Evolutionary conservation across 148 eudicot species (phyloP).

Genomic region (Rhododendron simsii): DNA sequence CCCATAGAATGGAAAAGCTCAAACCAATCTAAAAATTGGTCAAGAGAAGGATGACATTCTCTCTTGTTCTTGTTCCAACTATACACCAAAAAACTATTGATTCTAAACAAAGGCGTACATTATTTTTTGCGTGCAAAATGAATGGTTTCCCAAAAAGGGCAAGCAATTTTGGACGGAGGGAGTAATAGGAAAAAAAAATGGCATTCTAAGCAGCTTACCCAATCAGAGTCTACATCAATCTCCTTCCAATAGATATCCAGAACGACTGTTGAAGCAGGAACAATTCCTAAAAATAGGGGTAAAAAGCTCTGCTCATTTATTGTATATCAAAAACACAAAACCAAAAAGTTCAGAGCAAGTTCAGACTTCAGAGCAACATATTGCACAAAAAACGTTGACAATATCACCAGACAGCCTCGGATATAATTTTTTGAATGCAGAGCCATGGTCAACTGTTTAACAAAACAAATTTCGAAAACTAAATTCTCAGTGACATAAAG

Average conservation of each 20-base stretch:
- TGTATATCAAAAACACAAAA: no score
- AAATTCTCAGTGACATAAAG: background rate
- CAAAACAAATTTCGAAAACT: background rate
- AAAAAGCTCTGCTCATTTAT: no score
- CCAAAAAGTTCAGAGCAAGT: background rate
- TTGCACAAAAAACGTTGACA: background rate
- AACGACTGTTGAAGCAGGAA: slow-evolving; percentile 51
- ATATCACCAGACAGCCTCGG: background rate
- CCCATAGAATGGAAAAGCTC: no score
- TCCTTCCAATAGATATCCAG: slow-evolving; percentile 87
- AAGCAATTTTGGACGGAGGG: no score
- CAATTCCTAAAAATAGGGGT: slow-evolving; percentile 45
- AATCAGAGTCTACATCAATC: slow-evolving; percentile 85
- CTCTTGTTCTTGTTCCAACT: no score
- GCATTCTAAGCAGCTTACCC: slow-evolving; percentile 51
- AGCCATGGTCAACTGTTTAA: background rate
- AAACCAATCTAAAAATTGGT: no score
- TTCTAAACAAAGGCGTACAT: background rate
- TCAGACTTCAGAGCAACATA: background rate
- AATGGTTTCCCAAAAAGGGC: no score
- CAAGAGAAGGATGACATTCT: no score
- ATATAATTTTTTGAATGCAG: no score
- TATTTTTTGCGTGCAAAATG: no score
- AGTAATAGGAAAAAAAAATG: background rate
- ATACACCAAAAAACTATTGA: no score